Base-by-base conservation (phyloP, 1,284 basidiomycete genomes). In the Puccinia polysora region DNA sequence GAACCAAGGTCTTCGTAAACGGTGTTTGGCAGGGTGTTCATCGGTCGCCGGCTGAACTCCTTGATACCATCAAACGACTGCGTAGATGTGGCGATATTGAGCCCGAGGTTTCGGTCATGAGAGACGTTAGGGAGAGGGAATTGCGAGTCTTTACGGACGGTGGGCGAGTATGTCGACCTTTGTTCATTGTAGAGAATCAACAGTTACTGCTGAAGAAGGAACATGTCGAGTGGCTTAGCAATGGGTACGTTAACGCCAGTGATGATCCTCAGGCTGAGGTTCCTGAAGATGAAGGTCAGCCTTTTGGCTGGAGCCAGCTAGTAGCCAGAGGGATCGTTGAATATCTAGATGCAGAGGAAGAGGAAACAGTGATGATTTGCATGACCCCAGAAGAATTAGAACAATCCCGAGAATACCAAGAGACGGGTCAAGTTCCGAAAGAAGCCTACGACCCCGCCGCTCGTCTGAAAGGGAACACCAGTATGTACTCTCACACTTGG, bases 1-100 rank as follows among this genome's bases (percentile, higher is more conserved):
- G 88, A 73, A 97, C 95, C 40, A 98, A 98, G 82, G 91, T 99
- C 45, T 98, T 99, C 81, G 91, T 99, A 75, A 99, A 99, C 78
- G 96, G 96, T 79, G 93, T 97, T 10, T 98, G 96, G 96, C 92
- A 97, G 85, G 96, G 96, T 75, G 91, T 97, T n/a, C 94, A 97
- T 81, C 89, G 93, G 73, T 90, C 97, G 77, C 91, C 95, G 18
- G 88, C 88, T 58, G 89, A 91, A 76, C 84, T 99, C 65, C 91
- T 97, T 75, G 89, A 89, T 78, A 97, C 94, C 25, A 86, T 99
- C 79, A 89, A 94, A 80, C 89, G 90, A 77, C 85, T 98, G 75
- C 86, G 96, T 75, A 84, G 96, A 76, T 93, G 91, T 80, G 92
- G 96, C 76, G 94, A 97, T 80, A 94, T 99, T 80, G 91, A 89